These are phyloP conservation scores for Fusarium staphyleae DNA, from an alignment of 2,329 filamentous ascomycete species.

Conservation along the genomic window DNA sequence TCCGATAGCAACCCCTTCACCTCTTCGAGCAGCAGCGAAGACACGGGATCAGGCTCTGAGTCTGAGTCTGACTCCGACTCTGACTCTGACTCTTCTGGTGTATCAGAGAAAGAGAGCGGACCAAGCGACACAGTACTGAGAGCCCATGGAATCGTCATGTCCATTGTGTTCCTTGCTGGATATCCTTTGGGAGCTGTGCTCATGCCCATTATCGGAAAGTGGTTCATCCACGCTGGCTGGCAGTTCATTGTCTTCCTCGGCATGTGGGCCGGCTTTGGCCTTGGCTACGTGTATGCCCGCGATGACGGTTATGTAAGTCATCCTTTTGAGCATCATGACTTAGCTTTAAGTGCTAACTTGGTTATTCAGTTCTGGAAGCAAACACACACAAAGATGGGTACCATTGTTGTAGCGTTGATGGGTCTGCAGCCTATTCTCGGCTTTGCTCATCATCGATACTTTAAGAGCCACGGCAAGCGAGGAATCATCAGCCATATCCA, in stretches of 20 bases:
- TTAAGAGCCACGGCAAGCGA: constrained; percentile 55
- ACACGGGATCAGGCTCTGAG: constrained; percentile 8
- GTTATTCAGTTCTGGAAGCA: constrained; percentile 57
- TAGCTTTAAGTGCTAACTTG: constrained; percentile 26
- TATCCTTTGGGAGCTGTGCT: constrained; percentile 67
- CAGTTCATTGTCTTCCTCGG: constrained; percentile 61
- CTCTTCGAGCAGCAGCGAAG: constrained; percentile 17
- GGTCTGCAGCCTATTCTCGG: constrained; percentile 66
- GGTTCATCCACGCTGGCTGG: constrained; percentile 63
- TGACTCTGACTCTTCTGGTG: constrained; percentile 14
- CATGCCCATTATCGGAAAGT: constrained; percentile 66
- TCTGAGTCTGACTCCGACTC: constrained; percentile 8
- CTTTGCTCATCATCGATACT: constrained; percentile 63
- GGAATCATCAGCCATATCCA: constrained; percentile 62
- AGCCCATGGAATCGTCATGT: constrained; percentile 67
- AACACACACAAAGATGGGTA: constrained; percentile 64
- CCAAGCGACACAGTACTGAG: constrained; percentile 44
- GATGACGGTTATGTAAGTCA: constrained; percentile 53
- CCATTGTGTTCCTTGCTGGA: constrained; percentile 62
- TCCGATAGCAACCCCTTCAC: constrained; percentile 62
- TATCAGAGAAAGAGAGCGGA: constrained; percentile 20
- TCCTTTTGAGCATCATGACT: not conserved
- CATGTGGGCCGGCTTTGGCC: constrained; percentile 67
- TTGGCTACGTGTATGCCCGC: constrained; percentile 59
- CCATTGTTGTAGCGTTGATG: constrained; percentile 61